Base-by-base conservation (phyloP, 805 yeast species). In the Starmera quercuum region DNA sequence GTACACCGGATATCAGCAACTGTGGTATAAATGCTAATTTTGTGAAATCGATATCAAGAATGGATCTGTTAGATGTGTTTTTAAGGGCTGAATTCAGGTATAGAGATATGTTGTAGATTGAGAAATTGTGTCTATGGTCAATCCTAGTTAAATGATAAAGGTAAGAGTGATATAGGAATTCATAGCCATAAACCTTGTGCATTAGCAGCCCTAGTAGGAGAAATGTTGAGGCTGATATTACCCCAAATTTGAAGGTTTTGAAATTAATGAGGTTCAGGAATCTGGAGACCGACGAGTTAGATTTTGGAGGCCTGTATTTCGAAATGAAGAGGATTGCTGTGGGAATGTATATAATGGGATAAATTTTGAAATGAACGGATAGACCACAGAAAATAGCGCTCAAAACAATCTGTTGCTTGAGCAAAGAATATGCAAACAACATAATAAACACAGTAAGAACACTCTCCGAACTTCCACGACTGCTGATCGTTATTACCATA, bases 51-150 rank as follows among this genome's bases (percentile, higher is more conserved):
- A 51, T 13, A 8, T 11, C 10, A 35, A 39, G 11, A 40, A 37
- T 15, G 26, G 22, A 7, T 23, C 18, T 21, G n/a, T 26, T 18
- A n/a, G 17, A 18, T 8, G 26, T 22, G 19, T 26, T 19, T 13
- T 34, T 6, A 44, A 42, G 29, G 3, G 69, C 57, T 4, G 87
- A 78, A 30, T 70, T 69, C 51, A 71, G 73, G 54, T 82, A 83
- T 26, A 92, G 61, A 16, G 79, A 62, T 10, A 85, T 62, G 54
- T 88, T 83, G 71, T 88, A 92, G 3, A 88, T 64, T 5, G 95
- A 84, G 53, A 92, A 92, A 58, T 92, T 92, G 59, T 92, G 98
- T 31, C 98, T 73, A 56, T 92, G 98, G 55, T 92, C 98, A 4
- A 85, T 58, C 39, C 98, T 66, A 7, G 73, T 65, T 27, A 90